phyloP scores from a whole-genome alignment of 2,329 filamentous ascomycete genomes.

The Keithomyces neogunnii region DNA sequence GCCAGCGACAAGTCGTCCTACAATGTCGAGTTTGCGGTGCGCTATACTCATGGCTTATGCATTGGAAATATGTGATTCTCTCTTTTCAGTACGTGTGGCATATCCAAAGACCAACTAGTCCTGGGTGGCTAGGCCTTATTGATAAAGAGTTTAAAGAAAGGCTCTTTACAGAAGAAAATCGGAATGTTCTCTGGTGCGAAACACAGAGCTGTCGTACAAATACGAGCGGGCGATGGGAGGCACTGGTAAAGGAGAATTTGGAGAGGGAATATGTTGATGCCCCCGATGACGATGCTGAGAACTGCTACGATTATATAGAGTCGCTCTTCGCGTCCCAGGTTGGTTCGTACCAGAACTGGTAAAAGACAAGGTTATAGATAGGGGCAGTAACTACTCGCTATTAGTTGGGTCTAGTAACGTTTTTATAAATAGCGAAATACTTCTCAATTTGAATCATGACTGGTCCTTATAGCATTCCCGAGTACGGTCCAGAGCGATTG shows the following conservation, averaged over 20 bases:
- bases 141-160: neutral
- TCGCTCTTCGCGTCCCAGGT: neutral
- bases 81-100: neutral
- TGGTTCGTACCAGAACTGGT: neutral
- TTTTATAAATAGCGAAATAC: too few species aligned
- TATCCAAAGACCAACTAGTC: constrained; percentile 1
- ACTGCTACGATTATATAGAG: neutral
- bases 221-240: neutral
- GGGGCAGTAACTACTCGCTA: too few species aligned
- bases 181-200: constrained; percentile 3
- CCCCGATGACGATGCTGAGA: neutral
- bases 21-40: constrained; percentile 3
- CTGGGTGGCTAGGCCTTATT: neutral
- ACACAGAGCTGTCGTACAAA: neutral
- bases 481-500: too few species aligned
- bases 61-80: neutral
- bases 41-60: neutral
- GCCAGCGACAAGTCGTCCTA: neutral
- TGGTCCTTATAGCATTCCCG: too few species aligned
- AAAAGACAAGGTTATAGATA: neutral
- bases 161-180: neutral
- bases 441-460: too few species aligned
- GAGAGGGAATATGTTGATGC: neutral
- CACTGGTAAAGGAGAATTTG: neutral
- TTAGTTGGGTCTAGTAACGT: too few species aligned